These are phyloP conservation scores for Oryza nivara DNA, from an alignment of 176 grass and related monocot genomes.

Conservation along the genomic window DNA sequence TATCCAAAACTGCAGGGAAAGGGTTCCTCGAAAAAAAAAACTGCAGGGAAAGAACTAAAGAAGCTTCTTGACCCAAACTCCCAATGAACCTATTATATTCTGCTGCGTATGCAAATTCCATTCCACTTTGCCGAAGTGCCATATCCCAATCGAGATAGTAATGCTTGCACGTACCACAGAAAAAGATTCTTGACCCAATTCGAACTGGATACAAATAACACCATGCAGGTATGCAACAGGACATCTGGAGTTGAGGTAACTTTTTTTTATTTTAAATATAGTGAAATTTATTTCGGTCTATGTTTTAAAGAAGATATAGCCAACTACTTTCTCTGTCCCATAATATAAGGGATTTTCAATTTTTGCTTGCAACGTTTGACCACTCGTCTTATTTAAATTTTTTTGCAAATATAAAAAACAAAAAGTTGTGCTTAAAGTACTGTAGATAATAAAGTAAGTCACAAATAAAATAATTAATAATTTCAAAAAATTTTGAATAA, in stretches of 20 bases:
- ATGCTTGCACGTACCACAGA: neutral
- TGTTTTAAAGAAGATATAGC: no score
- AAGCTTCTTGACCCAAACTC: neutral
- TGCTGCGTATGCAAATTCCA: neutral
- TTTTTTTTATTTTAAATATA: no score
- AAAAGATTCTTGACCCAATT: neutral
- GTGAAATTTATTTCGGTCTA: no score
- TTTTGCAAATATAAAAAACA: no score
- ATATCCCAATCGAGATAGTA: neutral
- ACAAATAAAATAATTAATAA: no score
- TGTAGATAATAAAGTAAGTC: no score
- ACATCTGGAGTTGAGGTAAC: neutral
- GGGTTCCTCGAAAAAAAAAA: neutral
- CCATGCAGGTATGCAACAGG: neutral
- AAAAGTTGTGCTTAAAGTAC: no score
- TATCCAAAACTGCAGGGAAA: constrained; percentile 11
- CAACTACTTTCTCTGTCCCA: no score
- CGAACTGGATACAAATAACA: neutral
- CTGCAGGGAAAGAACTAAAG: neutral
- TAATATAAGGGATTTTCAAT: no score
- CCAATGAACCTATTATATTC: neutral
- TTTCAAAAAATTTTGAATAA: no score
- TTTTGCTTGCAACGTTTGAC: no score
- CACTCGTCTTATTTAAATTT: no score
- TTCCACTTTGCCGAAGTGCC: neutral